These are phyloP conservation scores for Limnanthes douglasii DNA, from an alignment of 345 rosid species.

Conservation along the genomic window DNA sequence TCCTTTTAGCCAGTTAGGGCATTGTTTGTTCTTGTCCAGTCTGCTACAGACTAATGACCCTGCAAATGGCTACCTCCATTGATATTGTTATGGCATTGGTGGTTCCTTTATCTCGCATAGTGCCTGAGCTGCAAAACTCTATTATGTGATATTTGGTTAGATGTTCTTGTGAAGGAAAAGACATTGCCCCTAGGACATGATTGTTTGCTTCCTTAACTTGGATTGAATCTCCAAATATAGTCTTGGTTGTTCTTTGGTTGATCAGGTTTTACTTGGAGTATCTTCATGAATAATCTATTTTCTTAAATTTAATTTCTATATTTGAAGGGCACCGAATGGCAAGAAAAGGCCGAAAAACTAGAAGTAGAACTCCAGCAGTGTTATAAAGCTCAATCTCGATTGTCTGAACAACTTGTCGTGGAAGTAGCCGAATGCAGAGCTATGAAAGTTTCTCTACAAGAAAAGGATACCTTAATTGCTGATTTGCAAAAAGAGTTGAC, in stretches of 20 bases:
- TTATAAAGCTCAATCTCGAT: constrained; percentile 81
- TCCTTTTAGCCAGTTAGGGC: too few species aligned
- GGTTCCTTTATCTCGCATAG: too few species aligned
- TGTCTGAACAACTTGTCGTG: constrained; percentile 79
- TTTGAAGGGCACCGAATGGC: constrained; percentile 84
- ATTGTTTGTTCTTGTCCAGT: too few species aligned
- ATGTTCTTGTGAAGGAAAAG: too few species aligned
- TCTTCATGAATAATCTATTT: background rate
- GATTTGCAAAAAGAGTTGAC: constrained; percentile 34
- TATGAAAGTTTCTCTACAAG: constrained; percentile 50
- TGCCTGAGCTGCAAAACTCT: too few species aligned
- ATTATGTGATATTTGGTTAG: too few species aligned
- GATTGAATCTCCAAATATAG: too few species aligned
- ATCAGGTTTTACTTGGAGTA: background rate
- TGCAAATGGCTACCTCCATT: too few species aligned
- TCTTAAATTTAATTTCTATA: constrained; percentile 2
- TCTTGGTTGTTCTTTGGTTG: background rate
- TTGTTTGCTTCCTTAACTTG: background rate
- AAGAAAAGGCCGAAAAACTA: constrained; percentile 70
- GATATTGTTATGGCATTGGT: too few species aligned
- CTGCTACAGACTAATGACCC: too few species aligned
- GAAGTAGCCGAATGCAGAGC: constrained; percentile 79
- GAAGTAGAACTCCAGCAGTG: constrained; percentile 83
- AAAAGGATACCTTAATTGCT: constrained; percentile 40
- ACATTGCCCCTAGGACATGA: background rate